These are phyloP conservation scores for Sporothrix brunneoviolacea DNA, from an alignment of 2,329 filamentous ascomycete species.

Conservation along the genomic window DNA sequence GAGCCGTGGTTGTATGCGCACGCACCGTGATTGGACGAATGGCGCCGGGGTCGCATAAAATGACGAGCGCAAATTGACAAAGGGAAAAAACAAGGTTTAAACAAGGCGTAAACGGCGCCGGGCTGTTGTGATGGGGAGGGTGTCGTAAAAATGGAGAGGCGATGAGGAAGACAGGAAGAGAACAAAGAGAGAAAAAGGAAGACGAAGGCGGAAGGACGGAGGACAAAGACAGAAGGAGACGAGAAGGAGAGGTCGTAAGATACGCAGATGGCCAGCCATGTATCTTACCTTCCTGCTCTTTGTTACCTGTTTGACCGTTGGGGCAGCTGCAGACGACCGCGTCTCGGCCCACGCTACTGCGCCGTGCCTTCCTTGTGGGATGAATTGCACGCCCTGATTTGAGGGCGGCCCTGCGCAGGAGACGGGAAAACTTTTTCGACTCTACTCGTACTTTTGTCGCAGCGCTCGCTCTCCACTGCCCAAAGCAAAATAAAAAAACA, in stretches of 20 bases:
- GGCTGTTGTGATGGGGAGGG: no score
- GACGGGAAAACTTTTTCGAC: constrained; percentile 3
- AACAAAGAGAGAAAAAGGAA: neutral
- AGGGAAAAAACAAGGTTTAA: neutral
- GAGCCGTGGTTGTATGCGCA: constrained; percentile 11
- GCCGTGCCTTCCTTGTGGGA: neutral
- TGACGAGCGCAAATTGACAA: constrained; percentile 11
- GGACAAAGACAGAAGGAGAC: neutral
- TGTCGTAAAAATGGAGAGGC: no score
- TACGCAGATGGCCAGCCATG: no score
- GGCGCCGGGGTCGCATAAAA: constrained; percentile 7
- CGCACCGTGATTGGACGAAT: constrained; percentile 14
- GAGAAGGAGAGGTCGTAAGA: neutral
- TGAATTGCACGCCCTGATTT: neutral
- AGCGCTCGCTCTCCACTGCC: neutral
- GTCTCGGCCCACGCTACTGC: neutral
- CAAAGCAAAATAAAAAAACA: no score
- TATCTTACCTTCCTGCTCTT: constrained; percentile 1
- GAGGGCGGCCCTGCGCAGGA: neutral
- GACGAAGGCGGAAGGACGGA: neutral
- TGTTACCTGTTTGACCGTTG: no score
- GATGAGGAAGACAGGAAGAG: neutral
- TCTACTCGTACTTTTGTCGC: neutral
- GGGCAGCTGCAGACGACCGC: no score
- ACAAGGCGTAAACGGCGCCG: neutral